Percentiles rank a stretch among this genome's conserved stretches.
These are phyloP conservation scores for Medicago ruthenica DNA, from an alignment of 306 rosid genomes.

Conservation along the genomic window DNA sequence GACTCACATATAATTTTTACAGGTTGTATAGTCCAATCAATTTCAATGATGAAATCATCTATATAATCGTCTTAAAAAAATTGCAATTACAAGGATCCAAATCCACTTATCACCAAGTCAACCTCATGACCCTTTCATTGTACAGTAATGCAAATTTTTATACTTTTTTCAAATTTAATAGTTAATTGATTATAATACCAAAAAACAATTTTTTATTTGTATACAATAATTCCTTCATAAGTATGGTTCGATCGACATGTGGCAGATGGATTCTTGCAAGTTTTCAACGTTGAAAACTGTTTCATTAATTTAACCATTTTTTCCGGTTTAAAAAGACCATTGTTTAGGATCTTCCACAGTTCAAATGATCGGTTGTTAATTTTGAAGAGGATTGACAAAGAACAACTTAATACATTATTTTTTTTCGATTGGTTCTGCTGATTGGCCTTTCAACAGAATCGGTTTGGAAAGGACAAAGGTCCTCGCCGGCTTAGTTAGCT, in stretches of 20 bases:
- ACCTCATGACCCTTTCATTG: no score
- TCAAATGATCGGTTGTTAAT: neutral
- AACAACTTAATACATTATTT: neutral
- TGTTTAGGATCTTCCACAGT: neutral
- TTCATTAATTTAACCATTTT: neutral
- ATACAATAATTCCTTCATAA: neutral
- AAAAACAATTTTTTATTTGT: neutral
- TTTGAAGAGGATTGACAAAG: neutral
- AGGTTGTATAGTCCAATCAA: no score
- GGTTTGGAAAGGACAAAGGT: neutral
- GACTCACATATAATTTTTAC: no score
- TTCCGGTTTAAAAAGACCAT: neutral
- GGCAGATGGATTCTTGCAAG: slow-evolving; percentile 6
- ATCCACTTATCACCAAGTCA: no score
- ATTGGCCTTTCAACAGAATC: neutral
- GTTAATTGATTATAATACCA: neutral
- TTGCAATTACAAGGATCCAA: no score
- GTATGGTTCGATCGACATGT: neutral
- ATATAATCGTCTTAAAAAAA: no score
- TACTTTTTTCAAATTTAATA: neutral
- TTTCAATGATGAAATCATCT: no score
- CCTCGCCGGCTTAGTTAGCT: neutral
- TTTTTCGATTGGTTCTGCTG: neutral
- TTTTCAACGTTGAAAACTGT: slow-evolving; percentile 1
- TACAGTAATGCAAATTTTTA: no score